A percentile compares a stretch with the other conserved stretches of the same genome.
phyloP scores from a whole-genome alignment of 208 protist genomes.

The Blastocrithidia nonstop region DNA sequence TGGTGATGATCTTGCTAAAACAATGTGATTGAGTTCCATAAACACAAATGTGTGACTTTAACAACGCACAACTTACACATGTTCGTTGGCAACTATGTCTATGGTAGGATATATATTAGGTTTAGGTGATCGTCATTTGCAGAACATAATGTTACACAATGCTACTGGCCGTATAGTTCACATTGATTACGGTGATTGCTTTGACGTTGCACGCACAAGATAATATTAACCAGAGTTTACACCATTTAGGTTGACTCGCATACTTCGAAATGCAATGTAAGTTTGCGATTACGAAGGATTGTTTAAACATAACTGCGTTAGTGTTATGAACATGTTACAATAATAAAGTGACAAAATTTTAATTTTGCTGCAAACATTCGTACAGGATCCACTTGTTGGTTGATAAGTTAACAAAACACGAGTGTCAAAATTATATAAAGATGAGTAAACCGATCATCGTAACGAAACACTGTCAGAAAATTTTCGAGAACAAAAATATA shows the following conservation, averaged over 20 bases:
- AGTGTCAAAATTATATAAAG: constrained; percentile 3
- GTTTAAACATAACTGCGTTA: constrained; percentile 96
- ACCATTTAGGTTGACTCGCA: constrained; percentile 99
- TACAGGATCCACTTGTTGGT: constrained; percentile 99
- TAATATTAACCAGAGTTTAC: constrained; percentile 98
- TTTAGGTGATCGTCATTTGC: constrained; percentile 98
- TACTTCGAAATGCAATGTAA: constrained; percentile 99
- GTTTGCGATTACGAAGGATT: constrained; percentile 98
- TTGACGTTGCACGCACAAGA: constrained; percentile 97
- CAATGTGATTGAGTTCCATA: constrained; percentile 94
- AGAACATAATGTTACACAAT: constrained; percentile 99
- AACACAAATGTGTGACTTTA: constrained; percentile 97
- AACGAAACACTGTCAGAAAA: neutral
- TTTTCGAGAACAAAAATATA: neutral
- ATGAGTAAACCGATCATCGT: neutral
- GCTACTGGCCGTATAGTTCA: constrained; percentile 97
- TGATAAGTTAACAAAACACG: constrained; percentile 88
- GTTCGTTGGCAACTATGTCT: constrained; percentile 98
- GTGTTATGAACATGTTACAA: constrained; percentile 95
- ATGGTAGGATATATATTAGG: constrained; percentile 98
- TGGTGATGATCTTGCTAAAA: constrained; percentile 90
- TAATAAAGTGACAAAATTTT: constrained; percentile 97
- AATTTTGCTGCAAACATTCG: constrained; percentile 99
- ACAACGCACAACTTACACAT: constrained; percentile 97
- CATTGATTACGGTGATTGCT: constrained; percentile 99